Conservation (phyloP, 208 protist species). For the Balamuthia mandrillaris region DNA sequence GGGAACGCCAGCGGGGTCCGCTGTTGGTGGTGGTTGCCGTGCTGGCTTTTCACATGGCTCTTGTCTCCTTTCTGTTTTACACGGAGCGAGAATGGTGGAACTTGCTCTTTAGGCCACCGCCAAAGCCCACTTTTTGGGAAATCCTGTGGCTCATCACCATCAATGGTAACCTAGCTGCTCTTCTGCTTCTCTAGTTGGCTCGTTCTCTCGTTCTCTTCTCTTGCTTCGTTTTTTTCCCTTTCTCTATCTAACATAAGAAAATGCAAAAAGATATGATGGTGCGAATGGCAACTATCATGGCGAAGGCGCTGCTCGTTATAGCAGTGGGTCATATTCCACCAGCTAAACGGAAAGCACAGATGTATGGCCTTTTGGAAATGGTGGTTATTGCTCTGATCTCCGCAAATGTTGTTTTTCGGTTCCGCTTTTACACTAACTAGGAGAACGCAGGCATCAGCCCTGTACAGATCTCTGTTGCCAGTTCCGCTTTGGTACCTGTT, state of each 20-base stretch:
- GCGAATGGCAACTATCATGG: conserved; percentile 43
- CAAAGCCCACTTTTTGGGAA: conserved; percentile 18
- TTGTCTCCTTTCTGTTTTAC: conserved; percentile 33
- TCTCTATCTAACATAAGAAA: background rate
- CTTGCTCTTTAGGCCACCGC: conserved; percentile 20
- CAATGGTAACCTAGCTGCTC: conserved; percentile 15
- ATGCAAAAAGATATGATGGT: conserved; percentile 37
- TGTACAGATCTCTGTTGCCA: conserved; percentile 41
- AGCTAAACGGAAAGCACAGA: conserved; percentile 33
- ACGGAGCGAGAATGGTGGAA: conserved; percentile 9
- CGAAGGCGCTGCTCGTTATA: background rate
- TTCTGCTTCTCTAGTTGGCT: background rate
- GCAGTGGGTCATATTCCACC: conserved; percentile 27
- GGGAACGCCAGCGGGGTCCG: background rate
- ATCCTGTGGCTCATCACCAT: conserved; percentile 31
- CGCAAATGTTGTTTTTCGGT: no score
- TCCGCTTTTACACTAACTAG: no score
- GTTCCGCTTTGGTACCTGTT: conserved; percentile 46
- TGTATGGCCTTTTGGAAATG: conserved; percentile 42
- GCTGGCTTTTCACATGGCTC: conserved; percentile 22
- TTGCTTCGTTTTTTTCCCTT: background rate
- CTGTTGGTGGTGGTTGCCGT: conserved; percentile 11
- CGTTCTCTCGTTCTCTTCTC: background rate
- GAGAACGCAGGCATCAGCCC: no score
- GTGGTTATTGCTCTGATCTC: no score